Base-by-base conservation (phyloP, 768 basidiomycete species). In the Tylopilus subfusipes region DNA sequence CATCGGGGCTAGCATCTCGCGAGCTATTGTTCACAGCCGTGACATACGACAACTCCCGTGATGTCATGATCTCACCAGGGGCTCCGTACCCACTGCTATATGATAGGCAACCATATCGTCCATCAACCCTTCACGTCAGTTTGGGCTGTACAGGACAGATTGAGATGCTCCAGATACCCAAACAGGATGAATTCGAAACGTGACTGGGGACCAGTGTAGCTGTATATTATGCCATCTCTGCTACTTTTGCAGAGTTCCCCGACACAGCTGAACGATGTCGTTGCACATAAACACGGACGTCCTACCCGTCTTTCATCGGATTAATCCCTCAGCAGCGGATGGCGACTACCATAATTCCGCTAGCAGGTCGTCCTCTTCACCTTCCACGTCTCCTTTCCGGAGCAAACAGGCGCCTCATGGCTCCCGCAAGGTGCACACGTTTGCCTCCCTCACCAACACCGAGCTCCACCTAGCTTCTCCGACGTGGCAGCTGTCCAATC, bases 391-490 rank as follows among this genome's bases (percentile, higher is more conserved):
- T 55, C 57, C 65, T 58, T 52, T 62, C 42, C 58, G 51, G 50
- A 47, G 47, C 56, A 69, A 63, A 54, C 60, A 50, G 42, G 49
- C 52, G 22, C 69, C 69, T 66, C 65, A 61, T 63, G 65, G 62
- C 34, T 48, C 52, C 52, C 59, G 68, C 67, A 67, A 70, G 70
- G 69, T 54, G 1, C 50, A 70, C 67, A 72, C 67, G 63, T 65
- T 68, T 63, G 52, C 58, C 6, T 48, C 56, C 54, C 60, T 71
- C 60, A 70, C 70, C 63, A 72, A 70, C 52, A 53, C 69, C 64
- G 68, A 54, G 56, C 63, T 67, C 61, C 67, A 70, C 63, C 44
- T 44, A 42, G 40, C 59, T 64, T 68, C 64, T 61, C 63, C 56
- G 60, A 50, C 57, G 38, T 53, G 61, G 54, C 55, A 48, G 24